A percentile compares a stretch with the other conserved stretches of the same genome.
phyloP scores from a whole-genome alignment of 2,329 filamentous ascomycete species.

The Aspergillus sp. region DNA sequence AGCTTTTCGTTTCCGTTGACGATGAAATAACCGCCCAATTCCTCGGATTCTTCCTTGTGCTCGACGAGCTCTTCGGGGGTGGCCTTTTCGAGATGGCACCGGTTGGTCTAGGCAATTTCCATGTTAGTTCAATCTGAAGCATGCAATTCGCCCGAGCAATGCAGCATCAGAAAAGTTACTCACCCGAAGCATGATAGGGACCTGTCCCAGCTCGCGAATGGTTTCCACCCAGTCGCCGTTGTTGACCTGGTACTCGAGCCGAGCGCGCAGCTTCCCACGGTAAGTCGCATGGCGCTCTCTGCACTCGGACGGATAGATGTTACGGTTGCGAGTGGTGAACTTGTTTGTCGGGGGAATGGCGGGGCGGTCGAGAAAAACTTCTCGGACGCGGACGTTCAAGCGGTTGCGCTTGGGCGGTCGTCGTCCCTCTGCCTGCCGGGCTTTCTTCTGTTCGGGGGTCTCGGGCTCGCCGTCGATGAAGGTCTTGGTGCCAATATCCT shows the following conservation, averaged over 20 bases:
- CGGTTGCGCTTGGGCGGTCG: conserved; percentile 64
- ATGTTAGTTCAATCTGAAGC: conserved; percentile 2
- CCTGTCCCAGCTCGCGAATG: conserved; percentile 78
- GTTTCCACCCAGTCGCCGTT: conserved; percentile 80
- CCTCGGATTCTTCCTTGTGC: conserved; percentile 91
- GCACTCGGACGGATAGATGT: conserved; percentile 89
- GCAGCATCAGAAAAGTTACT: conserved; percentile 23
- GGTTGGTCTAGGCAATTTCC: conserved; percentile 64
- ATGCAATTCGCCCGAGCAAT: too few species aligned
- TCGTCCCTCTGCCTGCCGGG: conserved; percentile 53
- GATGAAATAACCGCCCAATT: conserved; percentile 94
- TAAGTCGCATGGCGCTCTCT: conserved; percentile 92
- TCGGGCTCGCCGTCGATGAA: conserved; percentile 75
- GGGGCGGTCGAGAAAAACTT: conserved; percentile 80
- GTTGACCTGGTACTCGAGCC: conserved; percentile 83
- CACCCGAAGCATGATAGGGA: conserved; percentile 92
- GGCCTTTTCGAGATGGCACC: conserved; percentile 85
- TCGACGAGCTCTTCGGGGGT: conserved; percentile 79
- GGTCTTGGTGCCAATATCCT: conserved; percentile 85
- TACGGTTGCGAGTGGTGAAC: conserved; percentile 71
- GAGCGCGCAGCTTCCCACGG: conserved; percentile 77
- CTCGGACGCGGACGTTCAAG: conserved; percentile 74
- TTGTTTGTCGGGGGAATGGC: conserved; percentile 80
- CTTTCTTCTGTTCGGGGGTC: conserved; percentile 36
- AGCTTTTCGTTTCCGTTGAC: conserved; percentile 98